phyloP scores from a whole-genome alignment of 441 rosid genomes.

The Metrosideros polymorpha region DNA sequence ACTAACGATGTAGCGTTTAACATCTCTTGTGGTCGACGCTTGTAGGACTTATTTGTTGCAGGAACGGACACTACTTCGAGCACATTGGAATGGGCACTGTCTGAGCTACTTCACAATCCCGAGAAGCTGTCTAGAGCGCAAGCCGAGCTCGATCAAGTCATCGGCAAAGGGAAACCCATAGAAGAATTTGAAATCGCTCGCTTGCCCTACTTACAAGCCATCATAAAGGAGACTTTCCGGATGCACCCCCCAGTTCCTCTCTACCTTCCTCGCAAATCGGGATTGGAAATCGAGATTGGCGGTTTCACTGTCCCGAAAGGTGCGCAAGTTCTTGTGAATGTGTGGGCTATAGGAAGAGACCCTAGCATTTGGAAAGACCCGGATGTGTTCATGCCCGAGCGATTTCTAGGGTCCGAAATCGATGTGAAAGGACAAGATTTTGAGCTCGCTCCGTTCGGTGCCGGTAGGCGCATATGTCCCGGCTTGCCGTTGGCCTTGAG shows the following conservation, averaged over 20 bases:
- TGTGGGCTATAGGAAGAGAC: conserved; percentile 47
- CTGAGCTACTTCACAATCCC: not conserved
- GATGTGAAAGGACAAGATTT: conserved; percentile 1
- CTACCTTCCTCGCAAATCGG: conserved; percentile 10
- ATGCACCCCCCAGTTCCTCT: conserved; percentile 29
- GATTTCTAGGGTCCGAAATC: conserved; percentile 26
- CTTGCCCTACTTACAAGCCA: conserved; percentile 24
- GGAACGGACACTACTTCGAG: conserved; percentile 1
- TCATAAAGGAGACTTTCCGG: conserved; percentile 33
- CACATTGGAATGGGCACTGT: conserved; percentile 6
- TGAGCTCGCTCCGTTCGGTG: conserved; percentile 5
- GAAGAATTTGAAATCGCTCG: conserved; percentile 15
- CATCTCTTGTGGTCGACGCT: not conserved
- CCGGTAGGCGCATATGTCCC: not conserved
- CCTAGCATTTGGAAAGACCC: conserved; percentile 34
- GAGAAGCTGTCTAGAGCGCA: not conserved
- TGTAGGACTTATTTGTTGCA: not conserved
- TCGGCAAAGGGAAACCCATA: conserved; percentile 15
- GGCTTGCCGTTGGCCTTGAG: not conserved
- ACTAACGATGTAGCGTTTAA: not conserved
- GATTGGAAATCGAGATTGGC: not conserved
- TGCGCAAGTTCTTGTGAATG: conserved; percentile 26
- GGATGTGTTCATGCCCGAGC: conserved; percentile 28
- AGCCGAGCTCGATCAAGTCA: not conserved
- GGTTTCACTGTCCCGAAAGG: conserved; percentile 7